These are phyloP conservation scores for Penicillium mononematosum DNA, from an alignment of 495 filamentous ascomycete genomes.

Conservation along the genomic window DNA sequence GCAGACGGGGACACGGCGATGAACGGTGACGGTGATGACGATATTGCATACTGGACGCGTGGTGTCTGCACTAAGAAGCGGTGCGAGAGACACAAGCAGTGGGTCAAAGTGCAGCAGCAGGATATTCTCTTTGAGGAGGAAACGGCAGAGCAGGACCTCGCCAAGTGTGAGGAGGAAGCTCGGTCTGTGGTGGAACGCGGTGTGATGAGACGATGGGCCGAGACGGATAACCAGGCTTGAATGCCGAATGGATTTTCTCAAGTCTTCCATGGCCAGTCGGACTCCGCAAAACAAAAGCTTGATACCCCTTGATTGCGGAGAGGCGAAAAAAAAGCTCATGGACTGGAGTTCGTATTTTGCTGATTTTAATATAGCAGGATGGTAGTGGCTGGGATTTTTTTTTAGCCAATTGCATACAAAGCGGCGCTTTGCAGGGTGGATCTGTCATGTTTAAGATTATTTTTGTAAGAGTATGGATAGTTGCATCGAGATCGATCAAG, in stretches of 20 bases:
- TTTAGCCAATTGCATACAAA: slow-evolving; percentile 12
- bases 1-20: slow-evolving; percentile 40
- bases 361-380: slow-evolving; percentile 10
- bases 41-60: slow-evolving; percentile 34
- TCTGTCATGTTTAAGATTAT: slow-evolving; percentile 10
- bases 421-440: slow-evolving; percentile 25
- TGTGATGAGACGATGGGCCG: slow-evolving; percentile 46
- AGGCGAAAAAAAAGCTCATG: slow-evolving; percentile 22
- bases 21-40: slow-evolving; percentile 31
- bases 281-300: slow-evolving; percentile 21
- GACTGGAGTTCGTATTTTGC: slow-evolving; percentile 33
- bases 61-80: slow-evolving; percentile 55
- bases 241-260: slow-evolving; percentile 13
- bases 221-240: slow-evolving; percentile 30
- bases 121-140: slow-evolving; percentile 49
- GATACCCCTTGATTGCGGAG: slow-evolving; percentile 34
- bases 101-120: slow-evolving; percentile 53
- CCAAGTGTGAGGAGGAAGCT: slow-evolving; percentile 46
- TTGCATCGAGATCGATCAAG: slow-evolving; percentile 16
- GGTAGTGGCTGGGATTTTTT: slow-evolving; percentile 4
- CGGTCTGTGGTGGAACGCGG: slow-evolving; percentile 47
- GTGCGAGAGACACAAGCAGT: slow-evolving; percentile 53
- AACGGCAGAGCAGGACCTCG: slow-evolving; percentile 40
- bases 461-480: slow-evolving; percentile 21
- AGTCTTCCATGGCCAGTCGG: background rate